Evolutionary conservation across 1,284 basidiomycete species (phyloP).

Genomic region (Tremellales sp.): DNA sequence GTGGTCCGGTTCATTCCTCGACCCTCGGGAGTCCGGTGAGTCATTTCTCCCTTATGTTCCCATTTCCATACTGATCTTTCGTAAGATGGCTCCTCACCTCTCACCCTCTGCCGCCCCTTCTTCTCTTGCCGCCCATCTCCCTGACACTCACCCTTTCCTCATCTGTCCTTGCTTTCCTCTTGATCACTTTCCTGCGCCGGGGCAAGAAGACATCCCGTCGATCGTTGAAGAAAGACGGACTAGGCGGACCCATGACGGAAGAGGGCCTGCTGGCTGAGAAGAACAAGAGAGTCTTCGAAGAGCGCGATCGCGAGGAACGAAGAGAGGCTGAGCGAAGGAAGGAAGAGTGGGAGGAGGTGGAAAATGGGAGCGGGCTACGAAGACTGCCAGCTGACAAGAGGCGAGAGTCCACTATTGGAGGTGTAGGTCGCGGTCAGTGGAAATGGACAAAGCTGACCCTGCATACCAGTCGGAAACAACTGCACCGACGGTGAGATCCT

Average conservation of each 20-base stretch:
- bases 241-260: slow-evolving; percentile 9
- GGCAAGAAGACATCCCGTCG: slow-evolving; percentile 3
- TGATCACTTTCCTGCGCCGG: slow-evolving; percentile 36
- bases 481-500: slow-evolving; percentile 12
- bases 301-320: slow-evolving; percentile 16
- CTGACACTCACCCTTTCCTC: slow-evolving; percentile 40
- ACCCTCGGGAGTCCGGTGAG: slow-evolving; percentile 43
- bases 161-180: slow-evolving; percentile 35
- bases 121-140: slow-evolving; percentile 42
- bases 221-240: background rate
- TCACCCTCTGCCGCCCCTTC: slow-evolving; percentile 41
- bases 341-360: slow-evolving; percentile 27
- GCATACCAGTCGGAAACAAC: slow-evolving; percentile 16
- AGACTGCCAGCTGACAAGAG: slow-evolving; percentile 17
- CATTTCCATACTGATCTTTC: background rate
- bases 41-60: background rate
- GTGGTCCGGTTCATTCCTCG: slow-evolving; percentile 44
- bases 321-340: slow-evolving; percentile 17
- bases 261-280: slow-evolving; percentile 16
- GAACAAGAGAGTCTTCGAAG: slow-evolving; percentile 8
- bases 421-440: slow-evolving; percentile 20
- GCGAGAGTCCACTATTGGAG: slow-evolving; percentile 20
- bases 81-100: slow-evolving; percentile 40
- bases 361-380: slow-evolving; percentile 15
- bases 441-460: background rate